Base-by-base conservation (phyloP, 2,329 filamentous ascomycete species). In the Fusarium sp. region DNA sequence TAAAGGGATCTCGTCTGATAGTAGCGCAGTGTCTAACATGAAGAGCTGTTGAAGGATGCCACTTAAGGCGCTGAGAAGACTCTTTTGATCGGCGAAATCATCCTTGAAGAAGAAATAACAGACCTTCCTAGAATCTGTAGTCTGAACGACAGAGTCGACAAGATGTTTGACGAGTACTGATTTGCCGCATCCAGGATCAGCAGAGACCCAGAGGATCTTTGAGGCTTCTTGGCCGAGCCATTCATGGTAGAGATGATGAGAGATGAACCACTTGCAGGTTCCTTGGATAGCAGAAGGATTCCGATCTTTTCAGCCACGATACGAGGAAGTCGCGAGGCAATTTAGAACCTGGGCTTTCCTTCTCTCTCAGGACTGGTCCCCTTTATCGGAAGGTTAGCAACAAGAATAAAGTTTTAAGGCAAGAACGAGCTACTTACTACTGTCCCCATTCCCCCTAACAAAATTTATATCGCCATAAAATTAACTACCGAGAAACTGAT, bases 391-490 rank as follows among this genome's bases (percentile, higher is more conserved):
- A 17, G 8, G 26, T 47, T 5, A 47, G 44, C 13, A 2, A n/a
- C 14, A 11, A 11, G 7, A 7, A 42, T 17, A 4, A 18, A 11
- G n/a, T 24, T n/a, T 3, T 12, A 0, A 28, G 8, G 18, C 4
- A 28, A 47, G 24, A 22, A 4, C 8, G 2, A 0, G 8, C 4
- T 39, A 0, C 45, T 30, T 48, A 48, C 45, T 14, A 11, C 10
- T 30, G 0, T 14, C 45, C 0, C 20, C 26, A 22, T 15, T 15
- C 1, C 45, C 28, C 0, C 8, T 20, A 28, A 48, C 26, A n/a
- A 48, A 42, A 6, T 30, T 48, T 8, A 30, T 20, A n/a, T n/a
- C 20, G 0, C 45, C 26, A 3, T 48, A 13, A 22, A 30, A 48
- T 3, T 30, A 20, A 15, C 13, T 48, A n/a, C 45, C 26, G 1